Evolutionary conservation across 2,329 filamentous ascomycete species (phyloP).

Genomic region (Venturia aucupariae): DNA sequence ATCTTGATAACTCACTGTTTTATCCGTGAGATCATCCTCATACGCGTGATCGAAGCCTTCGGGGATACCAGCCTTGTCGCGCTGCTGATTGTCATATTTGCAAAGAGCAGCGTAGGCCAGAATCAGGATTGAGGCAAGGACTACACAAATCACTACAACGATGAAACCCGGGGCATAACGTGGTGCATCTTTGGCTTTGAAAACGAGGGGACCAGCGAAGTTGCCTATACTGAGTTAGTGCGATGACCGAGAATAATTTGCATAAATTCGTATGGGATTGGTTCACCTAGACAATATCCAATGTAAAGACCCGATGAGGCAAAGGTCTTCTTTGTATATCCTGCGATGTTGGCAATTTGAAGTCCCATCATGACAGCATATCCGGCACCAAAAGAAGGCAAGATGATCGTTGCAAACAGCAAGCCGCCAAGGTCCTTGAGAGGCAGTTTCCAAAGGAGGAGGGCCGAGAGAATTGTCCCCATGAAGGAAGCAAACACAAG

Average conservation of each 20-base stretch:
- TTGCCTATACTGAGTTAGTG: constrained; percentile 23
- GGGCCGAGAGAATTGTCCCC: constrained; percentile 32
- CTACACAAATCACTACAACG: constrained; percentile 28
- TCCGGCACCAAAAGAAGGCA: constrained; percentile 36
- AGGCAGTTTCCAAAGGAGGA: constrained; percentile 38
- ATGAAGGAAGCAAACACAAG: constrained; percentile 32
- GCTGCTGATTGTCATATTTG: constrained; percentile 34
- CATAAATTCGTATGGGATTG: no score
- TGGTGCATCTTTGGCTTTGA: constrained; percentile 32
- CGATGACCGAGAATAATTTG: not conserved
- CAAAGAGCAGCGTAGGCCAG: constrained; percentile 38
- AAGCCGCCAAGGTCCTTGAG: constrained; percentile 33
- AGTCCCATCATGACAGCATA: constrained; percentile 45
- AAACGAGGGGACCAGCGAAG: constrained; percentile 37
- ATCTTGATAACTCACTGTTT: not conserved
- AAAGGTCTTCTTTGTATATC: constrained; percentile 43
- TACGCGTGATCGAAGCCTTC: constrained; percentile 13
- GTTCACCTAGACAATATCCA: constrained; percentile 40
- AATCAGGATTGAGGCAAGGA: constrained; percentile 27
- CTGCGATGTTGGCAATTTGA: constrained; percentile 42
- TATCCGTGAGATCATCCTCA: constrained; percentile 11
- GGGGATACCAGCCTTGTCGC: constrained; percentile 20
- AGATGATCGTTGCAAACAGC: constrained; percentile 41
- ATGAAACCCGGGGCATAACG: constrained; percentile 33
- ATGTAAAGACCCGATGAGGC: constrained; percentile 42